phyloP scores from a whole-genome alignment of 257 asterid genomes.

The Solanum sparsipilum region DNA sequence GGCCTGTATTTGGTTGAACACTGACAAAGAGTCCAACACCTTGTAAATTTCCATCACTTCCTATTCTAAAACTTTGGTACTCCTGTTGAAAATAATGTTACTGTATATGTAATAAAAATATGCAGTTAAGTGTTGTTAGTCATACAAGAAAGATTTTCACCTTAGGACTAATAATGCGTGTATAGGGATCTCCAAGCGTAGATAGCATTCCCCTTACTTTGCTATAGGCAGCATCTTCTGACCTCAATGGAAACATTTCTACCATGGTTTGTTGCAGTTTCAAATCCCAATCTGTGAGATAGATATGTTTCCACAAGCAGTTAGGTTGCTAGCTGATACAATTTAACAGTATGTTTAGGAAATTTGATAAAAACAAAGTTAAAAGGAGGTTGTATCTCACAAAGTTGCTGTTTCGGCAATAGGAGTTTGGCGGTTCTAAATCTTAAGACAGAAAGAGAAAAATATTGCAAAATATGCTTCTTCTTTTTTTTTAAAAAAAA shows the following conservation, averaged over 20 bases:
- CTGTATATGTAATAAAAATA: background rate
- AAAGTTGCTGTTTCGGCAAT: background rate
- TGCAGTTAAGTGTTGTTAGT: background rate
- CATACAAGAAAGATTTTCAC: conserved; percentile 12
- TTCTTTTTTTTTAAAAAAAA: no score
- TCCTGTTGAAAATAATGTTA: conserved; percentile 40
- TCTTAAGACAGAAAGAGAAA: background rate
- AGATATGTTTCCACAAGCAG: background rate
- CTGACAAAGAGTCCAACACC: conserved; percentile 87
- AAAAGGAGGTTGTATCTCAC: background rate
- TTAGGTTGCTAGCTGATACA: background rate
- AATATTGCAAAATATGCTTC: background rate
- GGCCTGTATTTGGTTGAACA: conserved; percentile 69
- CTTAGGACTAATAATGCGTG: conserved; percentile 93
- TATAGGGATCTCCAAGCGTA: conserved; percentile 93
- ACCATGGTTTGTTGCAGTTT: conserved; percentile 92
- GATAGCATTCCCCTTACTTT: conserved; percentile 89
- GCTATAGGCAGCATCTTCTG: conserved; percentile 92
- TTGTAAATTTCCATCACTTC: conserved; percentile 92
- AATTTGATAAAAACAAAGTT: background rate
- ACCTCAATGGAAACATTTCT: conserved; percentile 73
- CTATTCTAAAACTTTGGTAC: conserved; percentile 80
- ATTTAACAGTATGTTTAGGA: background rate
- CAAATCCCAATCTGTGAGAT: conserved; percentile 78
- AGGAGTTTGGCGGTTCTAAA: background rate